These are phyloP conservation scores for Brassica carinata DNA, from an alignment of 345 rosid species.

Conservation along the genomic window DNA sequence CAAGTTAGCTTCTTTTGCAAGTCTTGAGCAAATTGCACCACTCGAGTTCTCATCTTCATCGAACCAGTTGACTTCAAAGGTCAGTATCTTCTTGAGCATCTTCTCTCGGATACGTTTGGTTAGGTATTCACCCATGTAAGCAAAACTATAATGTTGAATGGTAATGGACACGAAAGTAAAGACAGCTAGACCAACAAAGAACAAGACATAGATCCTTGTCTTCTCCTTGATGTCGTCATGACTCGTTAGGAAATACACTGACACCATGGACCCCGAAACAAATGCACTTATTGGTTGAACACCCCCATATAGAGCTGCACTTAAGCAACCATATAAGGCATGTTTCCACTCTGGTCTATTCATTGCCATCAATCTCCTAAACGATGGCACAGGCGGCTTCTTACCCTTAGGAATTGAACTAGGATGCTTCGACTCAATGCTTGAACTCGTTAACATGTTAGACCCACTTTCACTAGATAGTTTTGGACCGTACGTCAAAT, in stretches of 20 bases:
- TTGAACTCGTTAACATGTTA: constrained; percentile 35
- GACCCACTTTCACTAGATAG: constrained; percentile 47
- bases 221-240: constrained; percentile 52
- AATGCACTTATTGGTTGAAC: constrained; percentile 53
- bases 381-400: constrained; percentile 45
- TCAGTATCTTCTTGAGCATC: constrained; percentile 62
- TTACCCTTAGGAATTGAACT: constrained; percentile 7
- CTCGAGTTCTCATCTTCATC: constrained; percentile 68
- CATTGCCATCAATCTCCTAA: constrained; percentile 56
- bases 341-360: constrained; percentile 72
- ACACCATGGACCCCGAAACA: constrained; percentile 49
- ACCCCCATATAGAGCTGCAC: constrained; percentile 56
- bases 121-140: constrained; percentile 61
- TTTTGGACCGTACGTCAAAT: constrained; percentile 42
- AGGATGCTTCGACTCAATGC: not conserved
- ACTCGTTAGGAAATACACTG: constrained; percentile 46
- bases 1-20: constrained; percentile 67
- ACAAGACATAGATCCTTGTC: constrained; percentile 45
- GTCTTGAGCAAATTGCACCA: constrained; percentile 65
- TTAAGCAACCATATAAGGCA: constrained; percentile 48
- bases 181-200: constrained; percentile 49
- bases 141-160: constrained; percentile 62
- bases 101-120: constrained; percentile 65
- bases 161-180: constrained; percentile 44
- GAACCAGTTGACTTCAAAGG: constrained; percentile 78